These are phyloP conservation scores for Globisporangium recalcitrans DNA, from an alignment of 352 stramenopile genomes.

Conservation along the genomic window DNA sequence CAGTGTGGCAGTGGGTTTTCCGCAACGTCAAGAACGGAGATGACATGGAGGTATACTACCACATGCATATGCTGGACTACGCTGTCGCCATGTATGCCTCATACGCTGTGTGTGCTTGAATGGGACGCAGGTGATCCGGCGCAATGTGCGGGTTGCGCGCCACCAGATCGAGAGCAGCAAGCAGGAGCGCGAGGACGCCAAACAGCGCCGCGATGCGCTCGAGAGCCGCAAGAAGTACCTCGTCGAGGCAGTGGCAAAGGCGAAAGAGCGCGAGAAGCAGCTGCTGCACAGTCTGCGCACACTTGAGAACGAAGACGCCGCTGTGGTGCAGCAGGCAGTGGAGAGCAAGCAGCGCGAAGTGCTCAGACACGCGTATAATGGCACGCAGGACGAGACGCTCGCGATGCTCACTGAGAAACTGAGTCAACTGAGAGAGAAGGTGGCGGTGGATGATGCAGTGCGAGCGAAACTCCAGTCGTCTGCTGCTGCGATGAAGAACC, in stretches of 20 bases:
- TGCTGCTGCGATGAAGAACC: conserved; percentile 12
- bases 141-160: conserved; percentile 31
- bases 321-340: not conserved
- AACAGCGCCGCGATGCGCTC: conserved; percentile 18
- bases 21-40: conserved; percentile 33
- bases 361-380: conserved; percentile 23
- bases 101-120: not conserved
- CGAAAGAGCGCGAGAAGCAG: conserved; percentile 20
- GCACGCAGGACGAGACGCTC: conserved; percentile 14
- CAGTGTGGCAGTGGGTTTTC: conserved; percentile 37
- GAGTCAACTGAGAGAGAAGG: conserved; percentile 7
- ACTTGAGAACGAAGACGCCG: conserved; percentile 25
- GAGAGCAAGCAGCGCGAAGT: conserved; percentile 32
- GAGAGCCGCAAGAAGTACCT: conserved; percentile 19
- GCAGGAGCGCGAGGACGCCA: conserved; percentile 29
- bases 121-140: conserved; percentile 18
- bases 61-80: not conserved
- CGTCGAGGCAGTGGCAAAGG: conserved; percentile 20
- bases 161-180: conserved; percentile 30
- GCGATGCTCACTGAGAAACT: not conserved
- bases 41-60: conserved; percentile 26
- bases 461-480: not conserved
- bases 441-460: not conserved
- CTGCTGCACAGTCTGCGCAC: conserved; percentile 23
- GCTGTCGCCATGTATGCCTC: not conserved